These are phyloP conservation scores for Debaryomyces sp. DNA, from an alignment of 1,139 yeast species.

Conservation along the genomic window DNA sequence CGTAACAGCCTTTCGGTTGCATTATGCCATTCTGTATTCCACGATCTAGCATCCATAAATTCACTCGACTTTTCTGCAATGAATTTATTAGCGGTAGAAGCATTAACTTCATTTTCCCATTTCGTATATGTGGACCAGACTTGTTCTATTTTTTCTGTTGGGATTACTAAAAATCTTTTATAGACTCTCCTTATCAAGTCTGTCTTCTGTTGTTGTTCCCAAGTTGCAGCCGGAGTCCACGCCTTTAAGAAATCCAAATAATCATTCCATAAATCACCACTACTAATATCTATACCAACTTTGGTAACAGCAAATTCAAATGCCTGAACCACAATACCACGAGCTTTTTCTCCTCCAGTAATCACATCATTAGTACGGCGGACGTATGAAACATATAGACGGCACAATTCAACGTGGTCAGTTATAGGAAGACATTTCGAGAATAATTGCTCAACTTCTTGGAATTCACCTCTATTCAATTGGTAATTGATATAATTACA, in stretches of 20 bases:
- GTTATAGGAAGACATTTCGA: slow-evolving; percentile 61
- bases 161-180: slow-evolving; percentile 68
- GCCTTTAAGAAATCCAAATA: slow-evolving; percentile 77
- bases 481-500: slow-evolving; percentile 70
- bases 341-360: slow-evolving; percentile 84
- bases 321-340: slow-evolving; percentile 76
- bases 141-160: slow-evolving; percentile 72
- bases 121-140: slow-evolving; percentile 81
- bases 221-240: slow-evolving; percentile 78
- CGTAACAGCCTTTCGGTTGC: slow-evolving; percentile 48
- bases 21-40: slow-evolving; percentile 71
- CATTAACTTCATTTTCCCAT: slow-evolving; percentile 80
- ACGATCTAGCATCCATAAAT: slow-evolving; percentile 88
- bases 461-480: slow-evolving; percentile 67
- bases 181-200: slow-evolving; percentile 79
- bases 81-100: slow-evolving; percentile 81
- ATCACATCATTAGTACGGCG: slow-evolving; percentile 76
- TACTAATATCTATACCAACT: slow-evolving; percentile 76
- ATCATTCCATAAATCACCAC: slow-evolving; percentile 80
- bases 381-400: slow-evolving; percentile 74
- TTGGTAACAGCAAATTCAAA: slow-evolving; percentile 80
- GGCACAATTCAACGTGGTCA: slow-evolving; percentile 69
- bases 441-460: slow-evolving; percentile 66
- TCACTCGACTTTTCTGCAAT: slow-evolving; percentile 81
- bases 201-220: slow-evolving; percentile 85